Evolutionary conservation across 192 early-diverging fungal genomes (phyloP), one percentile per base, ranked within the genome.

Genomic region (Entomortierella chlamydospora): DNA sequence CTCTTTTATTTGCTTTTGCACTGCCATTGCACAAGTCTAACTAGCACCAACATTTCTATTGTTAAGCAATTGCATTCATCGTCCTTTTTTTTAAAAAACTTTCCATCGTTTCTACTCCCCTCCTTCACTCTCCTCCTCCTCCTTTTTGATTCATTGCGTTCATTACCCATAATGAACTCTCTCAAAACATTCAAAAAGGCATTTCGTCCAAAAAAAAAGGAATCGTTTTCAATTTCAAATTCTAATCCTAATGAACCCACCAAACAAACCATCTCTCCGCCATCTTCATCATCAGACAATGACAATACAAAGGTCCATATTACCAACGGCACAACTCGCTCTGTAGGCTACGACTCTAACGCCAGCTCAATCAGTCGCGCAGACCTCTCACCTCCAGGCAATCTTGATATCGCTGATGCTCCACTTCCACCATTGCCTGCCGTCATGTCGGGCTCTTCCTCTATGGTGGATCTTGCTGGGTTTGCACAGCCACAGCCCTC

Each of bases 351-450:
- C 11, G 64, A 76, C 25, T 68, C 73, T 0, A 68, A 68, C 26
- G 73, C 65, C n/a, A 77, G 73, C 53, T 61, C 65, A 9, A n/a
- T 49, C 51, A 63, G 50, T 7, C 72, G 65, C 33, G 22, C 59
- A 13, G 65, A 51, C 10, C 42, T n/a, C 30, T 11, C 70, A 2
- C 33, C 28, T 33, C 23, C 56, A 28, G 3, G 15, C n/a, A n/a
- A n/a, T n/a, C n/a, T n/a, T 20, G 54, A 11, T 1, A 18, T n/a
- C 2, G 26, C 25, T 47, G 26, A 11, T 29, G 23, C 12, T 39
- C 22, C 10, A 15, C 12, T 42, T 5, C 64, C 64, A n/a, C 26
- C 63, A 15, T 11, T 22, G 22, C 63, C 33, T 26, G 26, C 61
- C 45, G 9, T 51, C 15, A 53, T 62, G 26, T 53, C 61, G 33